A percentile compares a stretch with the other conserved stretches of the same genome.
Conservation (phyloP, 257 asterid genomes). For the Nicotiana attenuata region DNA sequence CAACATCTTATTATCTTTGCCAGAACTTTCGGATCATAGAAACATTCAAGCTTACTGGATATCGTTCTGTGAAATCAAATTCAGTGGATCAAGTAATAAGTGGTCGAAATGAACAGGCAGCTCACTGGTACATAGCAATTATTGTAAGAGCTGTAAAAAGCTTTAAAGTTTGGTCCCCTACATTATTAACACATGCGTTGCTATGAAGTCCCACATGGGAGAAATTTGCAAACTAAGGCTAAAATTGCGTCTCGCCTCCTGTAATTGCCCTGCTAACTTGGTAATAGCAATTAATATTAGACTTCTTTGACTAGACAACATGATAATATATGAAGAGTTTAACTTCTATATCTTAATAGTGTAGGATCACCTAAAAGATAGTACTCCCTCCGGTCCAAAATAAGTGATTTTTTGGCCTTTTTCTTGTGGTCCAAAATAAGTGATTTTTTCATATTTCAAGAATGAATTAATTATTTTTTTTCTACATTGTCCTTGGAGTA, state of each 20-base stretch:
- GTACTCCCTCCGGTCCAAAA: too few relatives aligned
- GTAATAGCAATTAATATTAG: neutral
- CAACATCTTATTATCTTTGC: too few relatives aligned
- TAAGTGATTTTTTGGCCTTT: too few relatives aligned
- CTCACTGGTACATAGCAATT: conserved; percentile 3
- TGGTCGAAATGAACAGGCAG: conserved; percentile 4
- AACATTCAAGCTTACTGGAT: neutral
- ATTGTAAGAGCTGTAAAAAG: conserved; percentile 4
- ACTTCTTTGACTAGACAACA: neutral
- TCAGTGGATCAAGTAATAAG: conserved; percentile 1
- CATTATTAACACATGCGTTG: neutral
- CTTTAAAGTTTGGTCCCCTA: neutral
- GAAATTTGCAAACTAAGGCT: neutral
- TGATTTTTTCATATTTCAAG: too few relatives aligned
- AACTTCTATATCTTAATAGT: too few relatives aligned
- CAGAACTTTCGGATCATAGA: too few relatives aligned
- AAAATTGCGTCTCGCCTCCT: neutral
- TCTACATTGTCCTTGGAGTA: too few relatives aligned
- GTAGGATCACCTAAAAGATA: neutral
- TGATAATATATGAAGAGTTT: neutral
- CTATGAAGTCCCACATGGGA: neutral
- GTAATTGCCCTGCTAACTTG: neutral
- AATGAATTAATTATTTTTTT: too few relatives aligned
- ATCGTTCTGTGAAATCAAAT: neutral
- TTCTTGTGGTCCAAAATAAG: too few relatives aligned